Base-by-base conservation (phyloP, 2,329 filamentous ascomycete species). In the Fusarium penzigii region DNA sequence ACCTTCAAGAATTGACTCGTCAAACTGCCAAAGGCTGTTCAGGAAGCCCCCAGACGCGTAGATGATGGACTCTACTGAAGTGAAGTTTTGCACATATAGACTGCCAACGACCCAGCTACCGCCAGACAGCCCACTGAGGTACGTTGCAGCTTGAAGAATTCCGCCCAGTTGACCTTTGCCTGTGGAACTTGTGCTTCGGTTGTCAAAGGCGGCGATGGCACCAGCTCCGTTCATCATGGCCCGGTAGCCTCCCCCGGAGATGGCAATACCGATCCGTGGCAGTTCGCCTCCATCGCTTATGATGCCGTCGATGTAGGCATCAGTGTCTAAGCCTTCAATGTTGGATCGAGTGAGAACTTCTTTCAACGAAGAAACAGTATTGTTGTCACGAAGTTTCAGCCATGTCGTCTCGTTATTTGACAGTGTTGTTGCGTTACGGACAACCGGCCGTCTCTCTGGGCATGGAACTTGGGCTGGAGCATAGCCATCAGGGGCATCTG, bases 231-330 rank as follows among this genome's bases (percentile, higher is more conserved):
- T 91, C 76, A 90, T 77, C 71, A 92, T 74, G 4, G 90, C 89
- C 46, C 90, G 78, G 68, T 92, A 94, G 20, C 90, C 90, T 63
- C 90, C 90, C 7, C 90, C 90, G 0, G 88, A 92, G 34, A 87
- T 75, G 6, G 89, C 88, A 56, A 93, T 83, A 11, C 76, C 89
- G 56, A 93, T 85, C 57, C 72, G 74, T 10, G 75, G 75, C 17
- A 74, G 61, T 16, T 61, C 56, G 5, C 36, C 87, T 84, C 57
- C 86, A 67, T 92, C 90, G 69, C 87, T 86, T 29, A 82, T 70
- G 54, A 84, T 72, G 53, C 73, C 74, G 48, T 86, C 78, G 61
- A 96, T 82, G 67, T 91, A 96, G 1, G 72, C 65, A 3, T 73
- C 74, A 3, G 84, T 85, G 69, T 95, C 86, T 51, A 95, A 90